phyloP scores from a whole-genome alignment of 176 grass and related monocot genomes.

The Oryza longistaminata region DNA sequence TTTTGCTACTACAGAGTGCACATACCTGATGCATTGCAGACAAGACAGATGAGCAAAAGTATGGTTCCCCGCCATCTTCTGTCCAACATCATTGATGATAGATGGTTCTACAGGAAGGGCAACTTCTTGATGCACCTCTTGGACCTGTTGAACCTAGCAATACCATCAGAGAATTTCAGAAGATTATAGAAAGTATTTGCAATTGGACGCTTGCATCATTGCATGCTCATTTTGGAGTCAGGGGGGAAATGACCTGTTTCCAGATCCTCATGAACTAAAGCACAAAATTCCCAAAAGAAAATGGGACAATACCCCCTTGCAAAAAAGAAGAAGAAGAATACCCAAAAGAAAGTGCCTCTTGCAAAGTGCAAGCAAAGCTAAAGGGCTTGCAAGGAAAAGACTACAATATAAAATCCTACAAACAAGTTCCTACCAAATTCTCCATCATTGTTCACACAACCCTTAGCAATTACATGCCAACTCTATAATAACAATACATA shows the following conservation, averaged over 20 bases:
- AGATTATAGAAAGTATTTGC: neutral
- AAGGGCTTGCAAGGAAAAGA: too few relatives aligned
- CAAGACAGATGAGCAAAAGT: conserved; percentile 38
- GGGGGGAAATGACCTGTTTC: neutral
- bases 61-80: conserved; percentile 51
- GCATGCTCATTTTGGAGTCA: neutral
- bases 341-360: too few relatives aligned
- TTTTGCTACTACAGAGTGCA: neutral
- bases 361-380: too few relatives aligned
- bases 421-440: too few relatives aligned
- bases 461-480: too few relatives aligned
- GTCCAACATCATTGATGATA: conserved; percentile 37
- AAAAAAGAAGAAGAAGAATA: neutral
- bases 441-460: too few relatives aligned
- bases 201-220: neutral
- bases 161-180: neutral
- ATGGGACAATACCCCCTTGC: neutral
- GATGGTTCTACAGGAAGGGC: neutral
- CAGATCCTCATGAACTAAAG: neutral
- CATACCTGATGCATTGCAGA: conserved; percentile 56
- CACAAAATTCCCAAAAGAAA: neutral
- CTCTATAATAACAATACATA: too few relatives aligned
- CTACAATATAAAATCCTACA: too few relatives aligned
- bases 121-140: neutral
- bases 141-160: conserved; percentile 4